phyloP scores from a whole-genome alignment of 768 basidiomycete species.

The Tulasnella sp. region DNA sequence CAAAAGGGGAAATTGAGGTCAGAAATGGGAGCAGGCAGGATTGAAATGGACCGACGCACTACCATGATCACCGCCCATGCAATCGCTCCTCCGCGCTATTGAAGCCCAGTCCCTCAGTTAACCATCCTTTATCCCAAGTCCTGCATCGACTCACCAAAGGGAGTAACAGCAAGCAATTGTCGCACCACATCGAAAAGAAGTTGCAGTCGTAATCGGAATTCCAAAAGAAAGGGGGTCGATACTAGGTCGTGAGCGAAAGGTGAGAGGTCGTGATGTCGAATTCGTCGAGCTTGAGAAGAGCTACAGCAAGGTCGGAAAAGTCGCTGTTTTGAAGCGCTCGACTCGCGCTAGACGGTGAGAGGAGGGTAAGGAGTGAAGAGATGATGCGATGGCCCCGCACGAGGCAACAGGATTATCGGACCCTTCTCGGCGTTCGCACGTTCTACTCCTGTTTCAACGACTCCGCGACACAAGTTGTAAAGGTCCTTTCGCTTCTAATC shows the following conservation, averaged over 20 bases:
- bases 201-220: background rate
- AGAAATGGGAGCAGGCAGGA: background rate
- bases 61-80: conserved; percentile 53
- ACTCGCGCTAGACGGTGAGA: background rate
- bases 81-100: conserved; percentile 57
- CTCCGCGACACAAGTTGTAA: too few relatives aligned
- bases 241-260: background rate
- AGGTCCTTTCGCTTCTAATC: too few relatives aligned
- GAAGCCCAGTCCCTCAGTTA: conserved; percentile 15
- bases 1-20: conserved; percentile 1
- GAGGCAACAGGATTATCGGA: background rate
- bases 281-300: background rate
- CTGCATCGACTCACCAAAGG: conserved; percentile 44
- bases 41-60: conserved; percentile 31
- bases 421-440: background rate
- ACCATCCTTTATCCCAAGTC: background rate
- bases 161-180: conserved; percentile 63
- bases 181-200: conserved; percentile 37
- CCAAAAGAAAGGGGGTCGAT: background rate
- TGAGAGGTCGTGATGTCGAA: background rate
- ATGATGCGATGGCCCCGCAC: background rate
- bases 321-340: background rate
- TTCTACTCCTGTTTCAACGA: background rate
- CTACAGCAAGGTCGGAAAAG: background rate
- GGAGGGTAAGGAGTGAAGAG: background rate